Conservation (phyloP, 805 yeast genomes). For the Yamadazyma kitorensis region DNA sequence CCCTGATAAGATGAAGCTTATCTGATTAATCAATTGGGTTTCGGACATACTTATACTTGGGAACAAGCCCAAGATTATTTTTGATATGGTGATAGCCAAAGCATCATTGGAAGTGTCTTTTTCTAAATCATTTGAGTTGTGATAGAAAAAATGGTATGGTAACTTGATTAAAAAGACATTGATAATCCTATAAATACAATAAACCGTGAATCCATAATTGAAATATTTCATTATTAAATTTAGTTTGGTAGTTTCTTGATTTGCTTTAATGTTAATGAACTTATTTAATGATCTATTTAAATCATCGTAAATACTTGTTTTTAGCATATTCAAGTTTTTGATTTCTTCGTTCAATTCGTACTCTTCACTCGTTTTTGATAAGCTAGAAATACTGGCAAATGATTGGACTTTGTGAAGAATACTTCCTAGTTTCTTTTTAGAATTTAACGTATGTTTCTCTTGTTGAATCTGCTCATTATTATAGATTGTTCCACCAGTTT, state of each 20-base stretch:
- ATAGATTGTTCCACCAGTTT: constrained; percentile 26
- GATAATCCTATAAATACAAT: constrained; percentile 48
- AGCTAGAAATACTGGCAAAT: constrained; percentile 32
- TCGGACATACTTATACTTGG: constrained; percentile 27
- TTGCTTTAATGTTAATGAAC: constrained; percentile 11
- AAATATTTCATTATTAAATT: constrained; percentile 13
- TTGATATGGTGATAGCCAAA: constrained; percentile 47
- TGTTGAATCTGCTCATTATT: constrained; percentile 10
- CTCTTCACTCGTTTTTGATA: constrained; percentile 18
- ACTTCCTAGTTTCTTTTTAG: constrained; percentile 23
- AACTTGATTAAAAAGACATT: constrained; percentile 40
- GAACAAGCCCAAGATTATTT: constrained; percentile 18
- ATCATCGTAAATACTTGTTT: constrained; percentile 29
- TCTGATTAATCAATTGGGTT: constrained; percentile 41
- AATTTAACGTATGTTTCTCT: constrained; percentile 1
- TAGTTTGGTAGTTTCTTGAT: constrained; percentile 3
- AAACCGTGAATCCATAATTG: constrained; percentile 37
- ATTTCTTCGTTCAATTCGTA: constrained; percentile 40
- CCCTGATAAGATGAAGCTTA: constrained; percentile 54
- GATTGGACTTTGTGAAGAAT: constrained; percentile 40
- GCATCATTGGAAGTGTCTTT: constrained; percentile 36
- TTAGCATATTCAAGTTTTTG: constrained; percentile 31
- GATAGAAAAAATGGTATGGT: constrained; percentile 25
- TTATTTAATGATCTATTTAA: constrained; percentile 18
- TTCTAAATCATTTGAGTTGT: background rate